Base-by-base conservation (phyloP, 1,284 basidiomycete genomes). In the Pascua sp. region DNA sequence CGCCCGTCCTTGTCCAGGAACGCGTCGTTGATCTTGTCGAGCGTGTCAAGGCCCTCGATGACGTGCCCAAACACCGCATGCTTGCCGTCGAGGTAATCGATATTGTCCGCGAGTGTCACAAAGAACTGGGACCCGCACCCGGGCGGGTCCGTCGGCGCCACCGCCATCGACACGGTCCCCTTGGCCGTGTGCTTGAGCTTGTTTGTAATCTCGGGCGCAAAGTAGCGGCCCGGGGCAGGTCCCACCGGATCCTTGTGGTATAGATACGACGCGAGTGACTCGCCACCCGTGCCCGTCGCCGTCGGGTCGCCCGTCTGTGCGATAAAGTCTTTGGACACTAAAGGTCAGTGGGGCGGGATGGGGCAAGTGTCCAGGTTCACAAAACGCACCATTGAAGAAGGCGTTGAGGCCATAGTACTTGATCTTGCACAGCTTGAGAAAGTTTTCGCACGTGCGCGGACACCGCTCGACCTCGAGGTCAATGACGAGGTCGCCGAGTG, bases 81-180 rank as follows among this genome's bases (percentile, higher is more conserved):
- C 72, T 92, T 94, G 54, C 91, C 91, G 68, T 98, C 95, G 41
- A 98, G 83, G 71, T 97, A 98, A 63, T 94, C 91, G 69, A 97
- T 90, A 59, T 86, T 86, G 67, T 95, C 90, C 16, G 83, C 86
- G 1, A 98, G 82, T 0, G 95, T 98, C 67, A 98, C 84, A 78
- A 97, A 98, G 81, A 98, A 98, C 72, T 98, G 95, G 67, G 88
- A 90, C 4, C 91, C 95, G 64, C 91, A 93, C 7, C 92, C 91
- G 8, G 90, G 86, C 54, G 82, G 80, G n/a, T 75, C 76, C 17
- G 84, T 80, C 8, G 87, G 73, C 15, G 92, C 89, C 12, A 96
- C 86, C 8, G 93, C 93, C 93, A 96, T 97, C 0, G 91, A 94
- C 4, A 98, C 88, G 0, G 92, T 97, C 9, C 95, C 95, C 67